Conservation (phyloP, 1,284 basidiomycete species). For the Pseudozyma sp. region DNA sequence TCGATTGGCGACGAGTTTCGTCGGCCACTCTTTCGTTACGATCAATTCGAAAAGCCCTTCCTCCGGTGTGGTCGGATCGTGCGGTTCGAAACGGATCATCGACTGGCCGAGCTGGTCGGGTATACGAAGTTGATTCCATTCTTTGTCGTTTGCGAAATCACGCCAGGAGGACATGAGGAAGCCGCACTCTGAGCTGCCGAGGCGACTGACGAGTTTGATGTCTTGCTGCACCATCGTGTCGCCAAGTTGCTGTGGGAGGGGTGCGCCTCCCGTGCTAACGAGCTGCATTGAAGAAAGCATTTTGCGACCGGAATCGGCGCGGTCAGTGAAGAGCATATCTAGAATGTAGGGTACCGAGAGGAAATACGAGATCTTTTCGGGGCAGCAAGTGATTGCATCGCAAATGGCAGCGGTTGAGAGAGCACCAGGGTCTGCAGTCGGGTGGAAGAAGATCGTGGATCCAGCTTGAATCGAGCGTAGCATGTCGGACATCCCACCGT, state of each 20-base stretch:
- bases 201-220: constrained; percentile 74
- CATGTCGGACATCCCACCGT: constrained; percentile 71
- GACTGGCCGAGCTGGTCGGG: constrained; percentile 59
- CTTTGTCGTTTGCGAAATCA: constrained; percentile 73
- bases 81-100: constrained; percentile 43
- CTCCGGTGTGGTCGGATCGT: constrained; percentile 7
- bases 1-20: constrained; percentile 54
- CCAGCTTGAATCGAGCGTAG: constrained; percentile 70
- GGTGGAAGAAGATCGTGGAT: constrained; percentile 69
- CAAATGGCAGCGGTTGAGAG: constrained; percentile 68
- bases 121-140: constrained; percentile 75
- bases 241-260: constrained; percentile 73
- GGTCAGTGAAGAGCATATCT: constrained; percentile 72
- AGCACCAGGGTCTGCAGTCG: constrained; percentile 64
- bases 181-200: constrained; percentile 72
- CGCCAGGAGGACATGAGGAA: constrained; percentile 73
- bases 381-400: constrained; percentile 62
- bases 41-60: constrained; percentile 41
- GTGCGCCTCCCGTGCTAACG: constrained; percentile 72
- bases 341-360: constrained; percentile 72
- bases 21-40: constrained; percentile 51
- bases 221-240: constrained; percentile 73
- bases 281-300: constrained; percentile 73
- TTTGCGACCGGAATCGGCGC: constrained; percentile 72
- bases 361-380: constrained; percentile 42